Evolutionary conservation across 805 yeast genomes (phyloP), one percentile per base, ranked within the genome.

Genomic region (Ogataea parapolymorpha): DNA sequence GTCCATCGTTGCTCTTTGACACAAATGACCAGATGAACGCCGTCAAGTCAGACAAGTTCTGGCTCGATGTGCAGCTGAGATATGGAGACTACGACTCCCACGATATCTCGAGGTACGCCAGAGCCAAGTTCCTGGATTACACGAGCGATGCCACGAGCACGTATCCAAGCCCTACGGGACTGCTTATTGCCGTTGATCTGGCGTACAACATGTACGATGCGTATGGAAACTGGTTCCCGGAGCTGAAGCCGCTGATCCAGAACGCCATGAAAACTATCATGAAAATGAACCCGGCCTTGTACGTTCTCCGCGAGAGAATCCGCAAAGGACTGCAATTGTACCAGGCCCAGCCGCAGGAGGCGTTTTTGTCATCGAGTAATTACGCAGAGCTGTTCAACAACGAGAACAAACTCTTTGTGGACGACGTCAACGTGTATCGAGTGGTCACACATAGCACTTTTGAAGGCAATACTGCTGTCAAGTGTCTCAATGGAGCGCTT

Each of bases 11-110:
- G 38, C 66, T 93, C 15, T 77, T 81, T 56, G 91, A 84, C 50
- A 70, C 80, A 15, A 75, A 79, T 51, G 96, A 88, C 56, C 54
- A 67, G 1, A 74, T 75, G 70, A 76, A 75, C 42, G 75, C 75
- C n/a, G 62, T 75, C 1, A 66, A 75, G 4, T 69, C 80, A 14
- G 80, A 76, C 46, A 88, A 86, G 60, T 85, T 81, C 65, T 93
- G 99, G 99, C 67, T 93, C 44, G 99, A 93, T 68, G 85, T 93
- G 16, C 99, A 93, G 62, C 67, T 93, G 41, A 71, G 98, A 40
- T 93, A 91, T 58, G 99, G 99, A 52, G 99, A 93, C 61, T 93
- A 87, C 62, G 99, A 93, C 62, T 87, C 97, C 4, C 99, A 93
- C 59, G 98, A 93, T 61, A 89, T 93, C 35, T 84, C 96, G 0